These are phyloP conservation scores for Tilletia walkeri DNA, from an alignment of 1,284 basidiomycete genomes.

Conservation along the genomic window DNA sequence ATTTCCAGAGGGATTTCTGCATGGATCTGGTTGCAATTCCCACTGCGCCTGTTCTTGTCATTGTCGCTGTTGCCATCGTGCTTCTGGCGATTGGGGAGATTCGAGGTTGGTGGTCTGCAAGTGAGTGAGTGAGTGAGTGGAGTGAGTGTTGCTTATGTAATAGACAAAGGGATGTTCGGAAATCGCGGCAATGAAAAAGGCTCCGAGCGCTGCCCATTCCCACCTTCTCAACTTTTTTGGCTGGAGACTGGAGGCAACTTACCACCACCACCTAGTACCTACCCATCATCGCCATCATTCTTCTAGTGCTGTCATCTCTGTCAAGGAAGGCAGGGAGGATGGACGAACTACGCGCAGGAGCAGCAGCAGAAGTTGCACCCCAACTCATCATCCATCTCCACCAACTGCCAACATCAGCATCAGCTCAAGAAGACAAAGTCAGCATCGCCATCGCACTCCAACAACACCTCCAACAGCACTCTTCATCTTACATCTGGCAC, in stretches of 20 bases:
- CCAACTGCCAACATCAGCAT: neutral
- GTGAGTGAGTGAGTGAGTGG: neutral
- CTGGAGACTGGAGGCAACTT: too few species aligned
- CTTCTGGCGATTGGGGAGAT: neutral
- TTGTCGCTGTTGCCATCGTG: neutral
- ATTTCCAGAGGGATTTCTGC: too few species aligned
- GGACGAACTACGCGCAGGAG: too few species aligned
- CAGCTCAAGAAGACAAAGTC: neutral
- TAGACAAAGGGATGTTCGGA: too few species aligned
- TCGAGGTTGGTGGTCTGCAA: neutral
- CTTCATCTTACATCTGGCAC: neutral
- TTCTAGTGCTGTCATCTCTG: too few species aligned
- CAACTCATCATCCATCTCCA: conserved; percentile 4
- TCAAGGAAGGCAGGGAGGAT: too few species aligned
- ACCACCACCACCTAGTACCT: too few species aligned
- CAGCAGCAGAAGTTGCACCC: neutral
- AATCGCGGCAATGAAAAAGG: too few species aligned
- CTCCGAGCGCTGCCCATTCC: too few species aligned
- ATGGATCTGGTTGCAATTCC: neutral
- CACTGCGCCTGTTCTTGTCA: neutral
- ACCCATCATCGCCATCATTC: too few species aligned
- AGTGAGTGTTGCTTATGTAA: neutral
- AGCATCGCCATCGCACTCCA: neutral
- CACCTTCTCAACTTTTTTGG: too few species aligned
- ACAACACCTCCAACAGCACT: neutral